Evolutionary conservation across 2,329 filamentous ascomycete genomes (phyloP).

Genomic region (Seiridium cupressi): DNA sequence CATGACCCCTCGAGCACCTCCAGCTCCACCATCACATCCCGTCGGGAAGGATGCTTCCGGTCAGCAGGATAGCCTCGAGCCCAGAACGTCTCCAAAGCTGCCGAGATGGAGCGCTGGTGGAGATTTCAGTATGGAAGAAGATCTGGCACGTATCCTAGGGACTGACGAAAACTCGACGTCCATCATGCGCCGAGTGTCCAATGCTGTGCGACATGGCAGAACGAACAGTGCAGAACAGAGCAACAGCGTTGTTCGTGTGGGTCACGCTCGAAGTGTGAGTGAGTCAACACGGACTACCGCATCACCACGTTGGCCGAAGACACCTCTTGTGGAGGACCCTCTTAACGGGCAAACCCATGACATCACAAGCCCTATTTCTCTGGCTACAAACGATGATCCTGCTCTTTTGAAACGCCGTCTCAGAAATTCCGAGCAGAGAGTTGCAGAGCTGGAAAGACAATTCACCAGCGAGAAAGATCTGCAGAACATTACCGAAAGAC

Average conservation of each 20-base stretch:
- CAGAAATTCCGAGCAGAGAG: slow-evolving; percentile 76
- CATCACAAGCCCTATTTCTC: slow-evolving; percentile 70
- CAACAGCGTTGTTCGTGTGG: slow-evolving; percentile 38
- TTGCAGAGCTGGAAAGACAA: slow-evolving; percentile 83
- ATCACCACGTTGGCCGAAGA: slow-evolving; percentile 70
- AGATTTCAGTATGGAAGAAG: slow-evolving; percentile 93
- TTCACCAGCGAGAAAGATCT: slow-evolving; percentile 64
- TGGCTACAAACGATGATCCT: slow-evolving; percentile 62
- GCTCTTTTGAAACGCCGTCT: slow-evolving; percentile 71
- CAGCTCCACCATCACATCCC: slow-evolving; percentile 46
- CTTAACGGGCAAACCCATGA: slow-evolving; percentile 50
- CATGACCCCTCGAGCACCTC: slow-evolving; percentile 57
- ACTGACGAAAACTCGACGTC: slow-evolving; percentile 76
- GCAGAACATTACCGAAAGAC: slow-evolving; percentile 79
- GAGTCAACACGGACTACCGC: slow-evolving; percentile 63
- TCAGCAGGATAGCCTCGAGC: slow-evolving; percentile 34
- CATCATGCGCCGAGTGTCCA: slow-evolving; percentile 84
- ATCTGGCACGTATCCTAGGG: slow-evolving; percentile 85
- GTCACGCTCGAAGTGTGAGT: slow-evolving; percentile 62
- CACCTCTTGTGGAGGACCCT: slow-evolving; percentile 58
- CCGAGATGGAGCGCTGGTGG: slow-evolving; percentile 76
- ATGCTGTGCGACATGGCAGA: slow-evolving; percentile 88
- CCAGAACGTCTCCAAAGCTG: slow-evolving; percentile 63
- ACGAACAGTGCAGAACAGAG: slow-evolving; percentile 73
- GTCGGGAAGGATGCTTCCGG: slow-evolving; percentile 46